A percentile compares a stretch with the other conserved stretches of the same genome.
Conservation (phyloP, 2,329 filamentous ascomycete species). For the Penicillium italicum region DNA sequence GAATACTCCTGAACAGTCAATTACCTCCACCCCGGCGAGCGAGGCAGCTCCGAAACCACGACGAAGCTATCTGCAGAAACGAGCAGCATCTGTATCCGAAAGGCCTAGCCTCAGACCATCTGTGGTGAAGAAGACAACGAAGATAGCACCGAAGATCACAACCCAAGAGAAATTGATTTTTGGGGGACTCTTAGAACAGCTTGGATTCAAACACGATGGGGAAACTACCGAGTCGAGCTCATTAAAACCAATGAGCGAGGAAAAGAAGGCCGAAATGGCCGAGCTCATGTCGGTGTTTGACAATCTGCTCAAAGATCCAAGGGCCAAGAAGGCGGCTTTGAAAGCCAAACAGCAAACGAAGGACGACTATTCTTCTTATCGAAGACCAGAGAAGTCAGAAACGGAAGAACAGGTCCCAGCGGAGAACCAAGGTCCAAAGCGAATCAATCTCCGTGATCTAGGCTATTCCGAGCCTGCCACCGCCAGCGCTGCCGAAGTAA, state of each 20-base stretch:
- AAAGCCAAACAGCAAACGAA: not conserved
- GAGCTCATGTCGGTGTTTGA: constrained; percentile 21
- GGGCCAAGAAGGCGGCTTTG: not conserved
- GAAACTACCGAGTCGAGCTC: not conserved
- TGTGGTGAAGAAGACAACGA: not conserved
- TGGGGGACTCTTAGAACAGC: constrained; percentile 19
- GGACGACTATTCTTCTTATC: not conserved
- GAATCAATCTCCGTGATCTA: constrained; percentile 15
- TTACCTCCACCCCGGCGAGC: not conserved
- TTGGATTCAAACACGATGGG: constrained; percentile 4
- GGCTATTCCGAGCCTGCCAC: constrained; percentile 14
- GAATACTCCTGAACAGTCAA: constrained; percentile 1
- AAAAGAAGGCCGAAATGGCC: constrained; percentile 20
- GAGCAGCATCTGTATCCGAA: constrained; percentile 12
- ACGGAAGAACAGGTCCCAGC: not conserved
- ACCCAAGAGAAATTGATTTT: constrained; percentile 21
- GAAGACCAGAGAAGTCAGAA: not conserved
- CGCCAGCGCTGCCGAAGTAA: constrained; percentile 4
- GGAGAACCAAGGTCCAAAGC: not conserved
- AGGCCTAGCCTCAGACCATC: not conserved
- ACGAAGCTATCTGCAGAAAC: constrained; percentile 25
- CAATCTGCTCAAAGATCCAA: constrained; percentile 8
- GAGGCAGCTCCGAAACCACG: constrained; percentile 10
- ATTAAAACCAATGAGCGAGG: constrained; percentile 6
- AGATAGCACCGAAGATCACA: constrained; percentile 20